phyloP scores from a whole-genome alignment of 2,329 filamentous ascomycete genomes.

The Anthostomella pinea region DNA sequence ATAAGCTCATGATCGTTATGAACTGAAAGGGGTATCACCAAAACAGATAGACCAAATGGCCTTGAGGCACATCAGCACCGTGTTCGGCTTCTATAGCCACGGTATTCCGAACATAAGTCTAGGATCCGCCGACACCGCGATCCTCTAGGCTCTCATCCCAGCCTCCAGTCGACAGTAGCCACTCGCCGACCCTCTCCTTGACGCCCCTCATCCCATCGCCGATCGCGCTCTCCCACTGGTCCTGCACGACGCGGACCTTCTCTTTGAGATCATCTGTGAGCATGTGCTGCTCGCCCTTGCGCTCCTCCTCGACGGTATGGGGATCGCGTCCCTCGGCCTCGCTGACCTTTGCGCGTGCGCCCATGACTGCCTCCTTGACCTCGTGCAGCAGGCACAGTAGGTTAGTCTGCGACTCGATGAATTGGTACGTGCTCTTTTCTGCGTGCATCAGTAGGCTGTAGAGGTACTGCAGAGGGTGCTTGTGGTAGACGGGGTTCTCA shows the following conservation, averaged over 20 bases:
- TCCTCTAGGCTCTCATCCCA: conserved; percentile 78
- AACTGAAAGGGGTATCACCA: too few species aligned
- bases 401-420: conserved; percentile 93
- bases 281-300: conserved; percentile 62
- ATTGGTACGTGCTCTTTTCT: conserved; percentile 92
- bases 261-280: conserved; percentile 89
- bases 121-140: conserved; percentile 48
- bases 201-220: conserved; percentile 71
- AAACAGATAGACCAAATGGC: too few species aligned
- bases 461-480: conserved; percentile 85
- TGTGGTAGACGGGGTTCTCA: conserved; percentile 79
- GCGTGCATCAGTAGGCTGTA: conserved; percentile 82
- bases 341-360: conserved; percentile 56
- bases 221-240: conserved; percentile 86
- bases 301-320: conserved; percentile 52
- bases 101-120: conserved; percentile 17
- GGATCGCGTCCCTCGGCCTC: conserved; percentile 58
- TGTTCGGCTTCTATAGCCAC: conserved; percentile 31
- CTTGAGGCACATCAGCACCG: too few species aligned
- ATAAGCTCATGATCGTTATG: too few species aligned
- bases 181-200: conserved; percentile 70
- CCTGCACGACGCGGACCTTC: conserved; percentile 85
- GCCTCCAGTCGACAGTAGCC: conserved; percentile 73
- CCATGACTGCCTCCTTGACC: conserved; percentile 75
- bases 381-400: conserved; percentile 87